Evolutionary conservation across 345 rosid species (phyloP), one percentile per base, ranked within the genome.

Genomic region (Populus davidiana): DNA sequence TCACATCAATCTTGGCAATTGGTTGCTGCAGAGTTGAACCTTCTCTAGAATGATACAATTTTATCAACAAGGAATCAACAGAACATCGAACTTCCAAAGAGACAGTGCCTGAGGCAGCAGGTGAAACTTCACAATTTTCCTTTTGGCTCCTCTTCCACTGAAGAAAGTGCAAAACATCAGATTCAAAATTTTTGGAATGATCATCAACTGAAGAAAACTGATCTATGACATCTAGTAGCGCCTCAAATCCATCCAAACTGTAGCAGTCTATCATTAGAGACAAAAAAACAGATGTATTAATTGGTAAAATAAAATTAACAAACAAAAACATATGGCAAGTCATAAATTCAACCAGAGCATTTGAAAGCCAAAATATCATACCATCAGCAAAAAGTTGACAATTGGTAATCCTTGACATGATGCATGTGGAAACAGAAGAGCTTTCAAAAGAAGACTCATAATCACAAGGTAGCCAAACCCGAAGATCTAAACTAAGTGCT

Each of bases 391-490:
- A 27, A 71, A 93, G 59, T 87, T 90, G 88, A 83, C 93, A 91
- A 70, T 66, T 54, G 39, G 75, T 75, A 54, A 94, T 84, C 81
- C 84, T 89, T 81, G 86, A 86, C 97, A 93, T 94, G 75, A 91
- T 77, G 84, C 94, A 87, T 29, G 80, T 78, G 72, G 84, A 68
- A 75, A 78, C 80, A 7, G 84, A 83, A 77, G 80, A 84, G 44
- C 78, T 83, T 64, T 72, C 84, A 77, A 65, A 41, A 56, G 54
- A 16, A 20, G 70, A 67, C 68, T 79, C 82, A 71, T 38, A 72
- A 80, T 87, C 87, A 76, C 84, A 79, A 50, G 97, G 95, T 81
- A 94, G 83, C 84, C 92, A 86, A 74, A 93, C 86, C 98, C 98
- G 91, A 31, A 89, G 80, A 79, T 93, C 95, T 64, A 88, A 97